Evolutionary conservation across 352 stramenopile species (phyloP), one percentile per base, ranked within the genome.

Genomic region (Aphanomyces astaci): DNA sequence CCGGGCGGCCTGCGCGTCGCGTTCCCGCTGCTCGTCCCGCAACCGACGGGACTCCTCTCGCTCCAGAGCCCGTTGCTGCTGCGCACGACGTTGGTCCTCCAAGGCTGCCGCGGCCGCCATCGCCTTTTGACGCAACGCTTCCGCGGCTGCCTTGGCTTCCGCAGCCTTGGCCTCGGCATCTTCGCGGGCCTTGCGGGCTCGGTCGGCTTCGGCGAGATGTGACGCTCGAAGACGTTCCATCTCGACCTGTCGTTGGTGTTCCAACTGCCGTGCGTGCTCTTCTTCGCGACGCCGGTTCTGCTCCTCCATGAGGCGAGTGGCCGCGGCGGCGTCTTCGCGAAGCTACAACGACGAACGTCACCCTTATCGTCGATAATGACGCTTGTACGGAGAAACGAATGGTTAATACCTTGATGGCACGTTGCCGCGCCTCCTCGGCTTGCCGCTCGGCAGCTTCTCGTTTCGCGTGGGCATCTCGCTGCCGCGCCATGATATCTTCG

Each of bases 101-200:
- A 68, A 33, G 4, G 62, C 62, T 5, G 49, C 62, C 5, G 62
- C 62, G 1, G 62, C 62, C 0, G 62, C 62, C 43, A 68, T 59
- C 22, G 86, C 86, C 60, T 86, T 78, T 4, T 75, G 71, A 0
- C 80, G 76, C 49, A 94, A 71, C 36, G 64, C 72, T 66, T 88
- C 86, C 5, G 86, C 86, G 33, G 78, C 73, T 28, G 72, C 66
- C 4, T 81, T 75, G 22, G 86, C 86, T 33, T 87, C 80, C 13
- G 76, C 24, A 4, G 86, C 86, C 53, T 80, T 82, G 4, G 81
- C 75, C 27, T 93, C 82, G 0, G 82, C 82, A 13, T 81, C 77
- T 39, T 90, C 85, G 22, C 83, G 80, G 0, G 85, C 83, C 13
- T 89, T 77, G 31, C 71, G 72, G 15, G 85, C 85, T 2, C 77